phyloP scores from a whole-genome alignment of 139 green algal genomes.

The Diplosphaera chodatii region DNA sequence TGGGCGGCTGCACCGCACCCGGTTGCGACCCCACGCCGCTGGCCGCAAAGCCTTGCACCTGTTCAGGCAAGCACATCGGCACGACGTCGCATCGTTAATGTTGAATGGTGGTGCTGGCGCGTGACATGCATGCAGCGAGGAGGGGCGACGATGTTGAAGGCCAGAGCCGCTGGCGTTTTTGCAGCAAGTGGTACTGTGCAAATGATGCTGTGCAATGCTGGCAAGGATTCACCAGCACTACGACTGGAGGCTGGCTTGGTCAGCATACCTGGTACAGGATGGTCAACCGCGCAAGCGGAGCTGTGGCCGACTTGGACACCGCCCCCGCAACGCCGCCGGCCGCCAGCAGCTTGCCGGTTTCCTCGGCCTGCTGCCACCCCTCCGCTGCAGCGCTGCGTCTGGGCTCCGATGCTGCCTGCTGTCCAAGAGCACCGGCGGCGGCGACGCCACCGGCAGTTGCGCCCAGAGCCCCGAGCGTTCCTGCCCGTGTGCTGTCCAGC shows the following conservation, averaged over 20 bases:
- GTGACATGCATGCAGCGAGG: too few relatives aligned
- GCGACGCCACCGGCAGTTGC: neutral
- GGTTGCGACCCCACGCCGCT: neutral
- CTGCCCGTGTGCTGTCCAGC: neutral
- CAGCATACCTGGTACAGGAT: conserved; percentile 95
- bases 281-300: conserved; percentile 85
- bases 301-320: conserved; percentile 80
- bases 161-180: too few relatives aligned
- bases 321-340: conserved; percentile 85
- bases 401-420: too few relatives aligned
- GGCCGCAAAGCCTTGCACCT: neutral
- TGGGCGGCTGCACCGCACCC: neutral
- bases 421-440: neutral
- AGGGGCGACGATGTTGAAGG: too few relatives aligned
- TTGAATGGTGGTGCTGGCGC: too few relatives aligned
- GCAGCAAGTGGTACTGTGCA: too few relatives aligned
- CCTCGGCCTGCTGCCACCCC: neutral
- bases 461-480: neutral
- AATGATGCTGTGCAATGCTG: too few relatives aligned
- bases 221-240: too few relatives aligned
- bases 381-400: too few relatives aligned
- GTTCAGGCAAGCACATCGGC: neutral
- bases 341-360: conserved; percentile 53
- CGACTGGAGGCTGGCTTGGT: too few relatives aligned
- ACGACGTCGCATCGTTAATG: too few relatives aligned